Evolutionary conservation across 2,329 filamentous ascomycete genomes (phyloP).

Genomic region (Pezicula neosporulosa): DNA sequence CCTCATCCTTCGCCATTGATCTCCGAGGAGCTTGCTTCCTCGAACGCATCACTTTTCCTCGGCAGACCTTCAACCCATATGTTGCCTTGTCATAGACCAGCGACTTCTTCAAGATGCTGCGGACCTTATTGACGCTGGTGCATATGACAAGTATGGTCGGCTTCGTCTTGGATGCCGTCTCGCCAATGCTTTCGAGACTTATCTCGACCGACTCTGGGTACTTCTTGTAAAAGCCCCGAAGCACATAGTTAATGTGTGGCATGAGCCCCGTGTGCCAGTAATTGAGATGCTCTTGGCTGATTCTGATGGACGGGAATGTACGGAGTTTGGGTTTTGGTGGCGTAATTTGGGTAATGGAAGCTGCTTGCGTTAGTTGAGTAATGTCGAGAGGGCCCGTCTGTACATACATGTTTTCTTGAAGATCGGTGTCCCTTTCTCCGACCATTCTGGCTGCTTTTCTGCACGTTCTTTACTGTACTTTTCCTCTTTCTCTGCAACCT

Average conservation of each 20-base stretch:
- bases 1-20: constrained; percentile 37
- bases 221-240: constrained; percentile 69
- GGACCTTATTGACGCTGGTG: constrained; percentile 69
- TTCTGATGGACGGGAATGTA: constrained; percentile 55
- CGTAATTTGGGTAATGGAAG: constrained; percentile 11
- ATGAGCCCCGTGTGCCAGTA: constrained; percentile 71
- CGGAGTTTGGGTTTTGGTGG: constrained; percentile 41
- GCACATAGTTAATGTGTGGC: constrained; percentile 68
- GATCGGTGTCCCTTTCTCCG: constrained; percentile 18
- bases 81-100: constrained; percentile 63
- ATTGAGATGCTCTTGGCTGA: constrained; percentile 59
- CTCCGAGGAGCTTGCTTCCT: constrained; percentile 38
- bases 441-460: constrained; percentile 13
- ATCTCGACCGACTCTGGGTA: constrained; percentile 76
- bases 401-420: constrained; percentile 16
- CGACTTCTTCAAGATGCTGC: constrained; percentile 66
- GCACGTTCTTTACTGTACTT: background rate
- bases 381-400: background rate
- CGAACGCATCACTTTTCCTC: constrained; percentile 63
- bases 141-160: constrained; percentile 78
- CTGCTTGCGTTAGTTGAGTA: constrained; percentile 6
- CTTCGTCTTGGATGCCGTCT: constrained; percentile 59
- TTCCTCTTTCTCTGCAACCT: background rate
- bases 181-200: constrained; percentile 71
- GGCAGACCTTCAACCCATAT: constrained; percentile 68